Evolutionary conservation across 768 basidiomycete genomes (phyloP), one percentile per base, ranked within the genome.

Genomic region (Xerocomus spinulosus): DNA sequence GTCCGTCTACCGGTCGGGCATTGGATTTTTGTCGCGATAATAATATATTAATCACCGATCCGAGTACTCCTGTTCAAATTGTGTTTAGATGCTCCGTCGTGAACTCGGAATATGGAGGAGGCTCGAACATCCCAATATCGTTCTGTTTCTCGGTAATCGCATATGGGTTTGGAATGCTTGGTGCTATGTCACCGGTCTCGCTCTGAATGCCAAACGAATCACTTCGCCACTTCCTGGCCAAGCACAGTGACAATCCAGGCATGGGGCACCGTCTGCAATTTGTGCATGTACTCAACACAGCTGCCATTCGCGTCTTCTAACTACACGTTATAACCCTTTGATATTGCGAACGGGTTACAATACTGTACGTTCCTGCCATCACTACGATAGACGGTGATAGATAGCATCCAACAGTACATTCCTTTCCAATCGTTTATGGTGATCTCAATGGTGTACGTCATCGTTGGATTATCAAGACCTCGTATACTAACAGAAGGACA

Each of bases 41-140:
- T n/a, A n/a, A n/a, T n/a, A n/a, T n/a, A n/a, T n/a, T n/a, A n/a
- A n/a, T n/a, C n/a, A n/a, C n/a, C n/a, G n/a, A n/a, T n/a, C n/a
- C n/a, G n/a, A n/a, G n/a, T n/a, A n/a, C n/a, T n/a, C n/a, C n/a
- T n/a, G n/a, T n/a, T n/a, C n/a, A n/a, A n/a, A n/a, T n/a, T n/a
- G n/a, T n/a, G n/a, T n/a, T n/a, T 4, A 62, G 66, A 51, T 62
- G 42, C 41, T 63, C 26, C 56, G 46, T 44, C 55, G 64, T 30
- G 66, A 67, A 23, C 49, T 68, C 13, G 56, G 55, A n/a, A 62
- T 67, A 21, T 68, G 65, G 67, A 56, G 40, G 46, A 40, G 49
- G 28, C 48, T 68, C 0, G 20, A 55, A 1, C 62, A 67, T 34
- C 12, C 13, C 18, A 59, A 66, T 25, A 32, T 68, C 3, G 49